A percentile compares a stretch with the other conserved stretches of the same genome.
These are phyloP conservation scores for Ascosphaera pollenicola DNA, from an alignment of 2,329 filamentous ascomycete genomes.

Conservation along the genomic window DNA sequence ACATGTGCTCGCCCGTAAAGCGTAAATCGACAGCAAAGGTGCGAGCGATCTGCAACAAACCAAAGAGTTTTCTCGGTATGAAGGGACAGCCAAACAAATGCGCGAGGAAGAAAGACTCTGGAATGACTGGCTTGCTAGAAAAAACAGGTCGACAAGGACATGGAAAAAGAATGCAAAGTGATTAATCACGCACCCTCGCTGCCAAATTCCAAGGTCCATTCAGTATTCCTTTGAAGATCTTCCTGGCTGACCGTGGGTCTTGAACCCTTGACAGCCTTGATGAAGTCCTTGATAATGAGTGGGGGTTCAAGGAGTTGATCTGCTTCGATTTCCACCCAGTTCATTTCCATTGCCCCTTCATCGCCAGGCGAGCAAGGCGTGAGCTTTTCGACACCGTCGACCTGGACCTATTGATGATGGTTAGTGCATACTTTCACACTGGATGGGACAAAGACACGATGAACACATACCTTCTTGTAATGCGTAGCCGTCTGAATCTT, in stretches of 20 bases:
- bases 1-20: too few species aligned
- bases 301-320: constrained; percentile 72
- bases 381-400: constrained; percentile 35
- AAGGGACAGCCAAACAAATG: too few species aligned
- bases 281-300: constrained; percentile 74
- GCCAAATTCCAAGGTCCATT: constrained; percentile 93
- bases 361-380: constrained; percentile 94
- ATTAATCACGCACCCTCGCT: constrained; percentile 49
- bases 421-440: background rate
- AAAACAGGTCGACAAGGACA: too few species aligned
- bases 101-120: too few species aligned
- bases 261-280: constrained; percentile 72
- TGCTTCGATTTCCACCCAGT: constrained; percentile 67
- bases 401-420: constrained; percentile 33
- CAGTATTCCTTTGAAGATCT: constrained; percentile 62
- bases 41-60: too few species aligned
- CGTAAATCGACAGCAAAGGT: too few species aligned
- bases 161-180: background rate
- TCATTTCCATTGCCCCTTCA: constrained; percentile 69
- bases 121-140: too few species aligned
- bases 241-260: constrained; percentile 76
- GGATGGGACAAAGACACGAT: background rate
- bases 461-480: constrained; percentile 57
- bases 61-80: too few species aligned
- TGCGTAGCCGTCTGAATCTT: constrained; percentile 96